Base-by-base conservation (phyloP, 2,329 filamentous ascomycete genomes). In the Talaromyces sp. region DNA sequence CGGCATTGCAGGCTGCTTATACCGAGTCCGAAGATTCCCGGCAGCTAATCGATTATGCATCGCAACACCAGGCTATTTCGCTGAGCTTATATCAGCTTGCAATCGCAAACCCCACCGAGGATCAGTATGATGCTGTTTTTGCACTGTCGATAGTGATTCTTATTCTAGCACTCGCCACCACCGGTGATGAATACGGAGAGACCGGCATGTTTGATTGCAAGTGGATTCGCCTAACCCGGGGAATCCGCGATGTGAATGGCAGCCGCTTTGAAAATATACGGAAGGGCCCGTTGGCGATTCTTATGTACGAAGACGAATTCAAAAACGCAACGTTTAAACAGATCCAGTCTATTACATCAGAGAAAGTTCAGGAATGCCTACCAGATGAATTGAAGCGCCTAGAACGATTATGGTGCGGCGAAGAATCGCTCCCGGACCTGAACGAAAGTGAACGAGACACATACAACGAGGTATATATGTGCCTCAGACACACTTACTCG, bases 1-100 rank as follows among this genome's bases (percentile, higher is more conserved):
- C 70, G 1, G 70, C 70, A 5, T 64, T 72, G 3, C 70, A 73
- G 55, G 36, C 52, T 16, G 60, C 62, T 2, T 59, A 56, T 23
- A 59, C 62, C 9, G 47, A 12, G 16, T 34, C 28, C 10, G 47
- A 58, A 31, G 34, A 61, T 30, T 23, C 40, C 23, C 51, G 52
- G 14, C 54, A 59, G 23, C 23, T 61, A 9, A 18, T 61, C 4
- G 51, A 61, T 18, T 63, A 61, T 47, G 59, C 62, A 14, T 47
- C 59, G 10, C 34, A 56, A 31, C 60, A 62, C 40, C 62, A 64
- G 28, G 42, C 50, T 44, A 54, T 57, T 27, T 30, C 60, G 18
- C 16, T 64, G 33, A 62, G 52, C 14, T 52, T 61, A 30, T 63
- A 58, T 30, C 62, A 61, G 16, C 52, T 30, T 36, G 62, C 62